Conservation (phyloP, 2,329 filamentous ascomycete genomes). For the Eutypella sp. region DNA sequence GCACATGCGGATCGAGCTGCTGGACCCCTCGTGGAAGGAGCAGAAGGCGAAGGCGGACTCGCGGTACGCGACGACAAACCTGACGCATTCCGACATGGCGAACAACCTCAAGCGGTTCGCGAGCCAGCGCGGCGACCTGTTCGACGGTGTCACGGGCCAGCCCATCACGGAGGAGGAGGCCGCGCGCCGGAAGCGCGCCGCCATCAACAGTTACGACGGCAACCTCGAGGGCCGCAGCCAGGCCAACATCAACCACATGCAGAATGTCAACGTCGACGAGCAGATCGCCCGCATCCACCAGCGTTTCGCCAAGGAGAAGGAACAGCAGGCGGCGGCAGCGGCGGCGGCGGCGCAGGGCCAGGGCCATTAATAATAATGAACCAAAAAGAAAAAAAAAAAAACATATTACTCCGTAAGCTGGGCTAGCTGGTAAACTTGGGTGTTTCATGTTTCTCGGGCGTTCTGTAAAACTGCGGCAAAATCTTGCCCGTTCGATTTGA, state of each 20-base stretch:
- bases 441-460: too few relatives aligned
- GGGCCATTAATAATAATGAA: too few relatives aligned
- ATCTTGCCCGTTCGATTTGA: too few relatives aligned
- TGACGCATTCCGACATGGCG: constrained; percentile 81
- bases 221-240: constrained; percentile 54
- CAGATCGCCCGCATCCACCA: constrained; percentile 67
- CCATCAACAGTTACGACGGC: constrained; percentile 60
- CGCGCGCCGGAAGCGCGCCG: constrained; percentile 70
- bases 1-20: constrained; percentile 90
- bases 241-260: constrained; percentile 52
- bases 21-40: constrained; percentile 94
- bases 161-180: constrained; percentile 68
- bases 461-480: too few relatives aligned
- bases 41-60: constrained; percentile 86
- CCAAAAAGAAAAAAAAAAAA: too few relatives aligned
- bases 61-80: constrained; percentile 77
- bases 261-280: constrained; percentile 75
- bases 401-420: too few relatives aligned
- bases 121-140: constrained; percentile 81
- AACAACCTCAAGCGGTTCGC: constrained; percentile 94
- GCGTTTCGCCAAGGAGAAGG: constrained; percentile 42
- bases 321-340: too few relatives aligned
- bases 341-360: too few relatives aligned
- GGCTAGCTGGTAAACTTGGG: too few relatives aligned
- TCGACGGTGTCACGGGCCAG: constrained; percentile 68